These are phyloP conservation scores for Albifimbria verrucaria DNA, from an alignment of 2,329 filamentous ascomycete species.

Conservation along the genomic window DNA sequence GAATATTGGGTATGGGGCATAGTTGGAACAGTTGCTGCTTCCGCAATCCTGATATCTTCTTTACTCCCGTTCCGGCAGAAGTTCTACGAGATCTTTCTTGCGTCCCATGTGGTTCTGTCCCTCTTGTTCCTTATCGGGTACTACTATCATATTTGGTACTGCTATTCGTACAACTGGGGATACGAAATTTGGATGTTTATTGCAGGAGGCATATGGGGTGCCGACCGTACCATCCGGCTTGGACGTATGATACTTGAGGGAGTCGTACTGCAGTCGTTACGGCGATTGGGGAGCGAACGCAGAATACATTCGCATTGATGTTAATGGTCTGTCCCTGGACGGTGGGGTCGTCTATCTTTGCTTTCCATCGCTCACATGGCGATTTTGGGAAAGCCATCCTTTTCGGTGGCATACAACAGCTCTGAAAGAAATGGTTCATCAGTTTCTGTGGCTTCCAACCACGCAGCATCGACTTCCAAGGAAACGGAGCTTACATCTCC, in stretches of 20 bases:
- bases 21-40: constrained; percentile 31
- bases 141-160: constrained; percentile 37
- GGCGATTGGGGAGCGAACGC: constrained; percentile 21
- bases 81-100: constrained; percentile 42
- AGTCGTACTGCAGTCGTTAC: constrained; percentile 5
- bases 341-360: constrained; percentile 28
- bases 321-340: constrained; percentile 18
- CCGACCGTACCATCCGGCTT: constrained; percentile 23
- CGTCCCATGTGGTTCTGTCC: constrained; percentile 37
- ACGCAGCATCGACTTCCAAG: neutral
- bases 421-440: neutral
- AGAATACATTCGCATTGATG: constrained; percentile 25
- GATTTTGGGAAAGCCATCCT: constrained; percentile 31
- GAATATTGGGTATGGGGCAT: constrained; percentile 43
- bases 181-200: constrained; percentile 33
- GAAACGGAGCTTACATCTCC: too few species aligned
- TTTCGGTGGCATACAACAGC: constrained; percentile 22
- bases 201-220: constrained; percentile 24
- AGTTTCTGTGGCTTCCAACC: neutral
- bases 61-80: constrained; percentile 32
- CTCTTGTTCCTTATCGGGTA: constrained; percentile 37
- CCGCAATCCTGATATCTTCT: constrained; percentile 27
- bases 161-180: constrained; percentile 35
- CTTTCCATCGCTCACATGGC: constrained; percentile 27
- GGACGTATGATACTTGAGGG: neutral